phyloP scores from a whole-genome alignment of 306 rosid genomes.

The Lupinus albus region DNA sequence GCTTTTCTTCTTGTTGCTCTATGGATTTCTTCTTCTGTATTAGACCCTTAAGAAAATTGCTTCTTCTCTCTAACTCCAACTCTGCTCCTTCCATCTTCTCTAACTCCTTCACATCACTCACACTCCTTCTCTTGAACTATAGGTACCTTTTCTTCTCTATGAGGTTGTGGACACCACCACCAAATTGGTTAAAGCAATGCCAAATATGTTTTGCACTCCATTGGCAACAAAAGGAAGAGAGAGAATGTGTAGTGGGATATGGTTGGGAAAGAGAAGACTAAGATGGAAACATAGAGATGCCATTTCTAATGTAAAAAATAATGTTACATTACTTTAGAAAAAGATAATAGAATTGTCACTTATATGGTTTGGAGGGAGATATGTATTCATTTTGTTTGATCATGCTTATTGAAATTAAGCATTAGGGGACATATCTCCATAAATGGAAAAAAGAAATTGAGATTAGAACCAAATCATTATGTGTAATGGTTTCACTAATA shows the following conservation, averaged over 20 bases:
- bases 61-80: slow-evolving; percentile 85
- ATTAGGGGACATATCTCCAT: too few species aligned
- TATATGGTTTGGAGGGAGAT: too few species aligned
- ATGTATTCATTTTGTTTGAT: too few species aligned
- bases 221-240: slow-evolving; percentile 27
- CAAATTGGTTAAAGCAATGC: slow-evolving; percentile 37
- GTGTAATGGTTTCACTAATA: too few species aligned
- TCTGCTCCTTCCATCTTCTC: slow-evolving; percentile 70
- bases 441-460: too few species aligned
- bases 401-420: too few species aligned
- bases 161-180: neutral
- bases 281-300: slow-evolving; percentile 15
- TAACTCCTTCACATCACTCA: slow-evolving; percentile 40
- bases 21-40: slow-evolving; percentile 82
- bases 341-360: too few species aligned
- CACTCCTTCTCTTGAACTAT: slow-evolving; percentile 11
- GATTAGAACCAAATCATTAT: too few species aligned
- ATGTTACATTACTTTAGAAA: too few species aligned
- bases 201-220: slow-evolving; percentile 42
- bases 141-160: neutral
- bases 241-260: neutral
- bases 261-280: slow-evolving; percentile 11
- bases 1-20: slow-evolving; percentile 60
- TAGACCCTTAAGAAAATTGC: slow-evolving; percentile 71
- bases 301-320: too few species aligned